Evolutionary conservation across 768 basidiomycete genomes (phyloP).

Genomic region (Saitozyma sp.): DNA sequence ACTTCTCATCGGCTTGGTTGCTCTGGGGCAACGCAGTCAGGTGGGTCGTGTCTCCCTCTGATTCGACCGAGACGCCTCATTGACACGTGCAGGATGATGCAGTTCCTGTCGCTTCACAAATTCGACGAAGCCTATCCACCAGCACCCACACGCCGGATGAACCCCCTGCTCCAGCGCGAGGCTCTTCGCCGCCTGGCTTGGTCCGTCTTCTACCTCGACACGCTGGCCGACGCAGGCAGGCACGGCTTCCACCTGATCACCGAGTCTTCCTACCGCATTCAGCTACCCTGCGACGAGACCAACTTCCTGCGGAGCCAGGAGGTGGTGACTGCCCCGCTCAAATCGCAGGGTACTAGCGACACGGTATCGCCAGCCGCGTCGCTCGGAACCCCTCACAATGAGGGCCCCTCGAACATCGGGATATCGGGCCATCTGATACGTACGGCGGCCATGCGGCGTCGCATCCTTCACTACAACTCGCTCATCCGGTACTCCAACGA

Average conservation of each 20-base stretch:
- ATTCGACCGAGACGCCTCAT: too few relatives aligned
- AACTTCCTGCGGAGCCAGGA: background rate
- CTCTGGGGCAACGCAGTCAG: slow-evolving; percentile 25
- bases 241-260: slow-evolving; percentile 18
- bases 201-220: slow-evolving; percentile 23
- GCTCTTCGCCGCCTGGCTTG: slow-evolving; percentile 19
- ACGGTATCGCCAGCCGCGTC: background rate
- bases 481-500: slow-evolving; percentile 3
- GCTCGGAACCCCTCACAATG: background rate
- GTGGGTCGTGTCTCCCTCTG: background rate
- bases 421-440: slow-evolving; percentile 7
- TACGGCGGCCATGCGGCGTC: slow-evolving; percentile 6
- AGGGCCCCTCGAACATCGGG: background rate
- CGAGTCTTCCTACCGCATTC: slow-evolving; percentile 18
- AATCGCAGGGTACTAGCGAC: background rate
- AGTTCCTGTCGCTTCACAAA: slow-evolving; percentile 22
- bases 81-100: slow-evolving; percentile 23
- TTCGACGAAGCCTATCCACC: slow-evolving; percentile 21
- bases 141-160: background rate
- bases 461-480: slow-evolving; percentile 11
- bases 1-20: slow-evolving; percentile 11
- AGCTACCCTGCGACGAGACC: slow-evolving; percentile 22
- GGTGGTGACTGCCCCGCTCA: slow-evolving; percentile 1
- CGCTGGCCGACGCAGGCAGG: slow-evolving; percentile 17
- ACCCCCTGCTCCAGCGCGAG: slow-evolving; percentile 19